Evolutionary conservation across 768 basidiomycete genomes (phyloP).

Genomic region (Calocybe gangraenosa): DNA sequence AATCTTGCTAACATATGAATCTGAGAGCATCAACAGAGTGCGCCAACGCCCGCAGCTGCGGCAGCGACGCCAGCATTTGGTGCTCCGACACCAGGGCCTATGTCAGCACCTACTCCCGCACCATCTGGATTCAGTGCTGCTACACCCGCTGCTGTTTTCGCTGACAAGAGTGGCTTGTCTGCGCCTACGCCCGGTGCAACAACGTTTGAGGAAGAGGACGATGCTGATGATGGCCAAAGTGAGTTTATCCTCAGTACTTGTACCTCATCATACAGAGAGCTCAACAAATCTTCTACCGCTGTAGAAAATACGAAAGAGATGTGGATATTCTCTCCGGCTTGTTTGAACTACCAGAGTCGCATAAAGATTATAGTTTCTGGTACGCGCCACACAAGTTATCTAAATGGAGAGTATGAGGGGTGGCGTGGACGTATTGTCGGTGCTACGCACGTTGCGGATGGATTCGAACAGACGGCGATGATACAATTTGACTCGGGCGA

Average conservation of each 20-base stretch:
- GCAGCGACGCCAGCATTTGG: constrained; percentile 38
- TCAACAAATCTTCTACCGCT: background rate
- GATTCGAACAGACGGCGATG: constrained; percentile 20
- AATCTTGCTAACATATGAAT: background rate
- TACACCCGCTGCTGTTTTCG: constrained; percentile 8
- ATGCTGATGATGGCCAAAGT: constrained; percentile 2
- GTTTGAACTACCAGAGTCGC: constrained; percentile 12
- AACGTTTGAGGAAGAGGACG: constrained; percentile 3
- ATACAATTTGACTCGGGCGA: constrained; percentile 27
- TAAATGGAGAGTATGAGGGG: constrained; percentile 27
- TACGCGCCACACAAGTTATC: constrained; percentile 17
- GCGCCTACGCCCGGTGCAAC: constrained; percentile 6
- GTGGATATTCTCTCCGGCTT: constrained; percentile 21
- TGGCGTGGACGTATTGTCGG: constrained; percentile 22
- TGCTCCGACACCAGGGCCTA: constrained; percentile 12
- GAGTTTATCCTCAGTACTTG: background rate
- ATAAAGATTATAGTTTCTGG: constrained; percentile 15
- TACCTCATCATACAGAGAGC: no score
- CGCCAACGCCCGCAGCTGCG: constrained; percentile 47
- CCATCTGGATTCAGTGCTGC: constrained; percentile 1
- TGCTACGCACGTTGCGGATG: constrained; percentile 22
- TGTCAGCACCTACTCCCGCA: constrained; percentile 16
- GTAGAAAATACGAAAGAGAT: constrained; percentile 5
- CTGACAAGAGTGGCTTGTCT: background rate
- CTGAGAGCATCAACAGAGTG: constrained; percentile 27